Conservation (phyloP, 352 stramenopile genomes). For the Aphanomyces invadans region DNA sequence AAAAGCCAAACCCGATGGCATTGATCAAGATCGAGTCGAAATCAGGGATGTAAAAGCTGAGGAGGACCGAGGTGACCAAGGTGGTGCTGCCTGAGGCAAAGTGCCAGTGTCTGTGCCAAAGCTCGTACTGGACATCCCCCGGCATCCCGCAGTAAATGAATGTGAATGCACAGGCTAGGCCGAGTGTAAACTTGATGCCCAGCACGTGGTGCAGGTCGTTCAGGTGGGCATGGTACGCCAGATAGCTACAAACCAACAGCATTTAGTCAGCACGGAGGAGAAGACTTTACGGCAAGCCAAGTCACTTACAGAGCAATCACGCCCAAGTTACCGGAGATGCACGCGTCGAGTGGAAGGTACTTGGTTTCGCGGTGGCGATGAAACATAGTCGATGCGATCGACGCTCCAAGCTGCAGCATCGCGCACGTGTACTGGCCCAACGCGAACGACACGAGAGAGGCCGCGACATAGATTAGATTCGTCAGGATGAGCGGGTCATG, state of each 20-base stretch:
- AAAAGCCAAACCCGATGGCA: not conserved
- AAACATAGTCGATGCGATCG: slow-evolving; percentile 67
- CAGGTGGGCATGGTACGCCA: slow-evolving; percentile 33
- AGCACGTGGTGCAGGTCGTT: slow-evolving; percentile 77
- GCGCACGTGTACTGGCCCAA: slow-evolving; percentile 67
- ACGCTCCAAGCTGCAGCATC: slow-evolving; percentile 56
- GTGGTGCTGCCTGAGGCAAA: slow-evolving; percentile 73
- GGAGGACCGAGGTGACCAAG: slow-evolving; percentile 61
- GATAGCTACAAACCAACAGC: slow-evolving; percentile 4
- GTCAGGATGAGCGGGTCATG: slow-evolving; percentile 74
- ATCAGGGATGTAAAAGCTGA: slow-evolving; percentile 65
- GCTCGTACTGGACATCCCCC: slow-evolving; percentile 61
- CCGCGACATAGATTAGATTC: slow-evolving; percentile 68
- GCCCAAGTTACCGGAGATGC: slow-evolving; percentile 63
- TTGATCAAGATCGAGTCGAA: slow-evolving; percentile 76
- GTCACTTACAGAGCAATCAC: slow-evolving; percentile 31
- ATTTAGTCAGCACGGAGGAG: too few species aligned
- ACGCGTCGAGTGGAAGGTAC: slow-evolving; percentile 67
- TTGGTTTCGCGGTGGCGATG: slow-evolving; percentile 78
- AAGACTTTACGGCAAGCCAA: too few species aligned
- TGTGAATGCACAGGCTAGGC: slow-evolving; percentile 54
- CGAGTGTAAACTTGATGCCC: slow-evolving; percentile 49
- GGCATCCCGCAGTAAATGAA: slow-evolving; percentile 78
- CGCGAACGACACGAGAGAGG: slow-evolving; percentile 57
- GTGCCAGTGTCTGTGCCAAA: slow-evolving; percentile 76